A percentile compares a stretch with the other conserved stretches of the same genome.
Conservation (phyloP, 116 monocot species). For the Dioscorea cayenensis region DNA sequence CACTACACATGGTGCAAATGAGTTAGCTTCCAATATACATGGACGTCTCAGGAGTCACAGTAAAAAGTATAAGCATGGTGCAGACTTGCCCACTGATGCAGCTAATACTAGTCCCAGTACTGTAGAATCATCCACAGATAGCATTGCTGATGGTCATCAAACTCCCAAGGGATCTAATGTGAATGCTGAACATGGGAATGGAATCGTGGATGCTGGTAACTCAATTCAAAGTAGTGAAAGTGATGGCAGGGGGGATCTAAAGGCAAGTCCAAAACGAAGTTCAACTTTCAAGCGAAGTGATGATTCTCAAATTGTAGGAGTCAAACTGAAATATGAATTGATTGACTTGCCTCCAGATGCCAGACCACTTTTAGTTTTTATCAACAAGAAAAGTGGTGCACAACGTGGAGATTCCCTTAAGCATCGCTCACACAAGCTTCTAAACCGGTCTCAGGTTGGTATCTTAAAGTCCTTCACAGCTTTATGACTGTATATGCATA, state of each 20-base stretch:
- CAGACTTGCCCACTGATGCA: constrained; percentile 32
- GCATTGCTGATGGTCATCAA: constrained; percentile 25
- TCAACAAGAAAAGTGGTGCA: constrained; percentile 95
- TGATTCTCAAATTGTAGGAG: constrained; percentile 22
- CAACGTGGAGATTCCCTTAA: constrained; percentile 67
- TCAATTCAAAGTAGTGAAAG: constrained; percentile 26
- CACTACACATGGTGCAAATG: constrained; percentile 91
- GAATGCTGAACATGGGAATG: constrained; percentile 21
- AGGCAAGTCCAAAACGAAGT: constrained; percentile 23
- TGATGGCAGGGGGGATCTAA: constrained; percentile 21
- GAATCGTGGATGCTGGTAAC: constrained; percentile 12
- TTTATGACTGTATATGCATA: neutral
- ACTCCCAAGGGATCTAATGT: constrained; percentile 16
- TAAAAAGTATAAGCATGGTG: constrained; percentile 43
- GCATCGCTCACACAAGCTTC: constrained; percentile 58
- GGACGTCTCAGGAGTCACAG: constrained; percentile 48
- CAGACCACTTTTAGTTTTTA: constrained; percentile 86
- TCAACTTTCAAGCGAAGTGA: constrained; percentile 23
- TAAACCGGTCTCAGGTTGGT: constrained; percentile 92
- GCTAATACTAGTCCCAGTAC: constrained; percentile 31
- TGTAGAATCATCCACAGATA: constrained; percentile 41
- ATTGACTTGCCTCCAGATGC: constrained; percentile 86
- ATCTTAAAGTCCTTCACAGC: neutral
- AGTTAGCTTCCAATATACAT: constrained; percentile 69
- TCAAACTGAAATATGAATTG: constrained; percentile 61